Evolutionary conservation across 306 rosid genomes (phyloP), one percentile per base, ranked within the genome.

Genomic region (Rubus parviflorus): DNA sequence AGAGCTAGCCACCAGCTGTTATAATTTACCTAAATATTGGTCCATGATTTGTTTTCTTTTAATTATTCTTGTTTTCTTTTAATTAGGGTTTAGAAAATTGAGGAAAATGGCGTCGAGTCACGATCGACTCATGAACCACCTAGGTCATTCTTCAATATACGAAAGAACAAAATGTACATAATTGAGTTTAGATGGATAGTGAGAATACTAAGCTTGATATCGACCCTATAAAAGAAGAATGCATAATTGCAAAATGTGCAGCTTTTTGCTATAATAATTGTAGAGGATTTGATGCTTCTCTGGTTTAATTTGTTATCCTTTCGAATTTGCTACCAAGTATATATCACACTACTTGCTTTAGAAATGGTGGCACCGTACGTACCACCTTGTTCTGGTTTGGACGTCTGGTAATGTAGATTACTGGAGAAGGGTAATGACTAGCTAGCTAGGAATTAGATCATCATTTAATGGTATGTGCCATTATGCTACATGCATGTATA

Each of bases 241-340:
- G 15, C 25, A 43, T 43, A 20, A 30, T 61, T 22, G 77, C 43
- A 30, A n/a, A 17, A 63, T 49, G 53, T 60, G 58, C 76, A 76
- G 12, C 62, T 47, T 40, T 78, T 68, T 40, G 12, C 12, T 52
- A 17, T 1, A 51, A 79, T 63, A 64, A 72, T 52, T 64, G 67
- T 25, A 25, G 65, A 43, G 49, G 19, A 79, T 79, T 78, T 58
- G 77, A 79, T 79, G 72, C 82, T 52, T 76, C 49, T 42, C 3
- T 66, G 25, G 38, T 23, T 63, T 38, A 20, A 8, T 45, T 72
- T 79, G 56, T 61, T 37, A 47, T 11, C 23, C 60, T 23, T 40
- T n/a, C 61, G 38, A 23, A 8, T 46, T 62, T 75, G n/a, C 17
- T 63, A 38, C 61, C 35, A 58, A 62, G 12, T 47, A 35, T 25